Evolutionary conservation across 108 stramenopile species (phyloP).

Genomic region (Nitzschia sp.): DNA sequence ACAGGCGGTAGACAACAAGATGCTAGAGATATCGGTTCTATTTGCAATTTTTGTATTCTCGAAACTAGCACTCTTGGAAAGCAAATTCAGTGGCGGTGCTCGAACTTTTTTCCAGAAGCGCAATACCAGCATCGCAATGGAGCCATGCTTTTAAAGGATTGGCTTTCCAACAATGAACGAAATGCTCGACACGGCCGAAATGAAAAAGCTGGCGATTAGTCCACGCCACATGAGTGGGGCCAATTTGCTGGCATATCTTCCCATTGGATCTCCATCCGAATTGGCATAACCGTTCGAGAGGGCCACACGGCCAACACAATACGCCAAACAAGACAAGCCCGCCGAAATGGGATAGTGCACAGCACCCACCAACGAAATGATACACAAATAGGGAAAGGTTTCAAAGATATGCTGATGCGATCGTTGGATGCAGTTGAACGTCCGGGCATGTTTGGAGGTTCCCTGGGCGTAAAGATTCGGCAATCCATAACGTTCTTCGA

Average conservation of each 20-base stretch:
- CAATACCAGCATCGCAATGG: too few relatives aligned
- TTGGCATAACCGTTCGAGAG: neutral
- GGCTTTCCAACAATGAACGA: neutral
- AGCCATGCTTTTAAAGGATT: neutral
- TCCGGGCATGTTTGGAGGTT: conserved; percentile 50
- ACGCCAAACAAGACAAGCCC: conserved; percentile 33
- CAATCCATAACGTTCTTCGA: conserved; percentile 49
- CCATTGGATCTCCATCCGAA: conserved; percentile 2
- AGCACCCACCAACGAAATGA: conserved; percentile 31
- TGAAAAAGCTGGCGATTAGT: neutral
- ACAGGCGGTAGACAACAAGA: too few relatives aligned
- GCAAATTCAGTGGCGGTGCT: too few relatives aligned
- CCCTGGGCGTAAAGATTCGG: conserved; percentile 67
- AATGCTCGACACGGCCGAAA: neutral
- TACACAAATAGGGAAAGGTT: conserved; percentile 39
- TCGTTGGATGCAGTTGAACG: conserved; percentile 66
- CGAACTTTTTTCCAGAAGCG: too few relatives aligned
- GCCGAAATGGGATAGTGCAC: conserved; percentile 39
- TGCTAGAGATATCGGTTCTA: too few relatives aligned
- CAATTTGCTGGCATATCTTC: conserved; percentile 8
- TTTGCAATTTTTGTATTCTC: too few relatives aligned
- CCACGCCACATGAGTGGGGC: neutral
- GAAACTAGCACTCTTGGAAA: too few relatives aligned
- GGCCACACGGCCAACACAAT: conserved; percentile 14
- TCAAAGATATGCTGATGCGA: conserved; percentile 71